Conservation (phyloP, 768 basidiomycete species). For the Boletus fagicola region DNA sequence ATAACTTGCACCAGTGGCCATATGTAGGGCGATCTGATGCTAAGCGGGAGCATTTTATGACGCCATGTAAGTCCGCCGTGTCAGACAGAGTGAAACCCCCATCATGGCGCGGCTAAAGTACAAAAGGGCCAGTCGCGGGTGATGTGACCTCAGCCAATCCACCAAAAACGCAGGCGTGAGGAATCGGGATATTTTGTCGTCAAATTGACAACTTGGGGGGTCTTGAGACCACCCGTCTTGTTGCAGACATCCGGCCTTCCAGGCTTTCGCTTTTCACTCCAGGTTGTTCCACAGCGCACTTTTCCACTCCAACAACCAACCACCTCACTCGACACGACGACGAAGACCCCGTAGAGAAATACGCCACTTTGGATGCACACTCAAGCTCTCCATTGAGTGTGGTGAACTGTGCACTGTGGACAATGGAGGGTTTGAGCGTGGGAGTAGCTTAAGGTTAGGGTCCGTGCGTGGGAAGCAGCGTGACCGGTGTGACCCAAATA, state of each 20-base stretch:
- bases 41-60: not conserved
- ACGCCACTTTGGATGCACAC: not conserved
- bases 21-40: not conserved
- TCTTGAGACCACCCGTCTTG: slow-evolving; percentile 25
- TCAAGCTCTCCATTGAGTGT: slow-evolving; percentile 2
- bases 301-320: not conserved
- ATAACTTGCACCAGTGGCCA: not conserved
- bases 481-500: slow-evolving; percentile 38
- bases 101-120: not conserved
- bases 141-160: not conserved
- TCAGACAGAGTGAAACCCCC: not conserved
- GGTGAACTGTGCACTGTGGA: slow-evolving; percentile 5
- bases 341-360: not conserved
- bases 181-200: slow-evolving; percentile 11
- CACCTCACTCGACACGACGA: not conserved
- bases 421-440: slow-evolving; percentile 32
- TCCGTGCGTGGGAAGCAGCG: slow-evolving; percentile 43
- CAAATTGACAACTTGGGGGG: slow-evolving; percentile 21
- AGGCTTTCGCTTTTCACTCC: not conserved
- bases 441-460: slow-evolving; percentile 39
- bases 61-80: not conserved
- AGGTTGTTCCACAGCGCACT: not conserved
- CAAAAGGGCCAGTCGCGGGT: not conserved
- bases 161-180: slow-evolving; percentile 2
- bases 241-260: not conserved